phyloP scores from a whole-genome alignment of 2,329 filamentous ascomycete species.

The Pseudopyricularia cyperi region DNA sequence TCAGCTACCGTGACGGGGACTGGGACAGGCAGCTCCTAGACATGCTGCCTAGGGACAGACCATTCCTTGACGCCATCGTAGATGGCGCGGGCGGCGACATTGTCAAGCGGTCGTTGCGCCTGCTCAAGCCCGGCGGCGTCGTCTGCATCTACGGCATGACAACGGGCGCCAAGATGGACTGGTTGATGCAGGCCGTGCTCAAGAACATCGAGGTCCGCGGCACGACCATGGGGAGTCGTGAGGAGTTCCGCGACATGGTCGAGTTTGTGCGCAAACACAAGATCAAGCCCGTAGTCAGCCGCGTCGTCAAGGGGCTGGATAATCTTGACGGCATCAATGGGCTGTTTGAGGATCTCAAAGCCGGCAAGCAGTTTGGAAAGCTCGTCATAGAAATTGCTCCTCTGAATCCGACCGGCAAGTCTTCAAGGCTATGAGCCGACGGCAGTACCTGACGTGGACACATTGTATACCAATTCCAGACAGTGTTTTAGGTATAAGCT shows the following conservation, averaged over 20 bases:
- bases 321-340: slow-evolving; percentile 67
- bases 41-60: slow-evolving; percentile 50
- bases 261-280: slow-evolving; percentile 48
- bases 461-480: neutral
- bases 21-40: slow-evolving; percentile 69
- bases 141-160: slow-evolving; percentile 91
- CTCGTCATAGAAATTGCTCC: slow-evolving; percentile 60
- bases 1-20: slow-evolving; percentile 61
- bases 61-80: slow-evolving; percentile 68
- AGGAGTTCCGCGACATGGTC: slow-evolving; percentile 87
- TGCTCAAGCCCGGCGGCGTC: slow-evolving; percentile 74
- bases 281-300: slow-evolving; percentile 66
- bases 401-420: slow-evolving; percentile 6
- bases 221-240: slow-evolving; percentile 80
- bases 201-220: slow-evolving; percentile 81
- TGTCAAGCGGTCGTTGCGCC: slow-evolving; percentile 49
- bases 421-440: neutral
- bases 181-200: slow-evolving; percentile 69
- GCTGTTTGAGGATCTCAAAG: slow-evolving; percentile 80
- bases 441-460: neutral
- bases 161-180: slow-evolving; percentile 70
- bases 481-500: neutral
- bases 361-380: slow-evolving; percentile 82
- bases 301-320: slow-evolving; percentile 55
- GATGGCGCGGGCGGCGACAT: slow-evolving; percentile 86